Conservation (phyloP, 2,329 filamentous ascomycete genomes). For the Fusarium fracticaudum region DNA sequence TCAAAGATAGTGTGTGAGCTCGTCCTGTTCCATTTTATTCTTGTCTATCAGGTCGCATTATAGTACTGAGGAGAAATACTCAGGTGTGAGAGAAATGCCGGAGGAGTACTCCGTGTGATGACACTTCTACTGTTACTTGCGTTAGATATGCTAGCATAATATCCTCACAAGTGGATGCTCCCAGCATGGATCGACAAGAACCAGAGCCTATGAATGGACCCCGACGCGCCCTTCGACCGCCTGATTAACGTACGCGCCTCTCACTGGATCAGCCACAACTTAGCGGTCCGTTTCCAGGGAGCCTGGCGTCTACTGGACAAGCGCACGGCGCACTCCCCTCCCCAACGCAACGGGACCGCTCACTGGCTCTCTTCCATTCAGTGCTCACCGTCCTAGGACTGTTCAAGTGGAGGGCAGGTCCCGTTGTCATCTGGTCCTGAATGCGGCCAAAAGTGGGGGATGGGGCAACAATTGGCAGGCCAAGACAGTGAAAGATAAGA, state of each 20-base stretch:
- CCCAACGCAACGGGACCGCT: background rate
- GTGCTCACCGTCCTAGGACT: background rate
- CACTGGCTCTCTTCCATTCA: conserved; percentile 1
- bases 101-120: too few relatives aligned
- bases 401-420: background rate
- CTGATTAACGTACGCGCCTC: background rate
- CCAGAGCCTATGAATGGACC: background rate
- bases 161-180: background rate
- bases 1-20: background rate
- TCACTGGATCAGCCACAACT: conserved; percentile 3
- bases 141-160: too few relatives aligned
- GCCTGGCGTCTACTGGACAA: conserved; percentile 10
- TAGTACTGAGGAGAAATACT: background rate
- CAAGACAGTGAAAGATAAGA: conserved; percentile 14
- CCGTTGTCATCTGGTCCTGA: conserved; percentile 6
- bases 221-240: background rate
- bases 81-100: background rate
- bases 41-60: background rate
- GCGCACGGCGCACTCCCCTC: conserved; percentile 6
- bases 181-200: background rate
- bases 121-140: too few relatives aligned
- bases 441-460: conserved; percentile 39
- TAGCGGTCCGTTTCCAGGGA: conserved; percentile 15
- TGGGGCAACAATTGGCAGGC: conserved; percentile 32
- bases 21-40: background rate